phyloP scores from a whole-genome alignment of 1,139 yeast species.

The Candida sanyaensis region DNA sequence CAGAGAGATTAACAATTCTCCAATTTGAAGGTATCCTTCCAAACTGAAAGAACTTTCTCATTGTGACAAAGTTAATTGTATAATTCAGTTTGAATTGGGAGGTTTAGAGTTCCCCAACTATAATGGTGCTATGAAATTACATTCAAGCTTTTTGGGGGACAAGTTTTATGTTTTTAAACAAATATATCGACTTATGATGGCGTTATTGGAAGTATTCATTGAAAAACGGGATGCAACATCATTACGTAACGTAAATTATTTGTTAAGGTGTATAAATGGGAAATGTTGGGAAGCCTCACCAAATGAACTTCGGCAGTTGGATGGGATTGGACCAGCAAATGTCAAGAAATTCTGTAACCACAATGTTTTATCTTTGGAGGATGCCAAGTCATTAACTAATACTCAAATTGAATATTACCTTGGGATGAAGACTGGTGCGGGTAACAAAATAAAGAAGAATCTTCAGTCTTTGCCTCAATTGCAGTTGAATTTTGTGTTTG shows the following conservation, averaged over 20 bases:
- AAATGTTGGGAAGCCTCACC: slow-evolving; percentile 51
- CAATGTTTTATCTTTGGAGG: slow-evolving; percentile 27
- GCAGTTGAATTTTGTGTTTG: slow-evolving; percentile 8
- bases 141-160: slow-evolving; percentile 42
- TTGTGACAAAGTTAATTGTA: slow-evolving; percentile 33
- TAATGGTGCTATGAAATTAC: slow-evolving; percentile 36
- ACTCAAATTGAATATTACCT: slow-evolving; percentile 38
- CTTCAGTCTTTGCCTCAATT: slow-evolving; percentile 29
- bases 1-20: slow-evolving; percentile 39
- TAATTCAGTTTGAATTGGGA: slow-evolving; percentile 50
- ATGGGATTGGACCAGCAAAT: slow-evolving; percentile 41
- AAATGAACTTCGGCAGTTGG: slow-evolving; percentile 43
- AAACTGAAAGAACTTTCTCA: slow-evolving; percentile 21
- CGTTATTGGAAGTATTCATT: slow-evolving; percentile 44
- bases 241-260: slow-evolving; percentile 30
- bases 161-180: slow-evolving; percentile 40
- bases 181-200: slow-evolving; percentile 38
- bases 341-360: slow-evolving; percentile 37
- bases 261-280: slow-evolving; percentile 39
- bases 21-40: slow-evolving; percentile 32
- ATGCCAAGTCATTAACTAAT: slow-evolving; percentile 25
- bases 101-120: slow-evolving; percentile 45
- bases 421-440: slow-evolving; percentile 40
- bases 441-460: slow-evolving; percentile 28
- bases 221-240: slow-evolving; percentile 42